Evolutionary conservation across 495 filamentous ascomycete species (phyloP).

Genomic region (Aspergillus mulundensis): DNA sequence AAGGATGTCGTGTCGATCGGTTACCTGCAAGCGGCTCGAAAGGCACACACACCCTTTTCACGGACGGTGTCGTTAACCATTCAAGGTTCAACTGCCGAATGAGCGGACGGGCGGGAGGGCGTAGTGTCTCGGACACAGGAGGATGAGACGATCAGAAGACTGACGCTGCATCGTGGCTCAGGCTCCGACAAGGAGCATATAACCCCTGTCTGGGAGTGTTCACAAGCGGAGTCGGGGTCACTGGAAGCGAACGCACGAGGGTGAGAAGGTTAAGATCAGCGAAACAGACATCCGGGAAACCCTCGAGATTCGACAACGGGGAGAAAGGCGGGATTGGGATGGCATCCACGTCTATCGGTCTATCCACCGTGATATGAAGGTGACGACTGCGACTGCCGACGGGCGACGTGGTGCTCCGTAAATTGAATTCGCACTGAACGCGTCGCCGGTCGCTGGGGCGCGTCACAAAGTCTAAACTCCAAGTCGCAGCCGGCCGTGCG

Average conservation of each 20-base stretch:
- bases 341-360: neutral
- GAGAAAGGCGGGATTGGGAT: neutral
- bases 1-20: conserved; percentile 2
- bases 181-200: neutral
- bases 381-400: neutral
- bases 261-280: conserved; percentile 4
- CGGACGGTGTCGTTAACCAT: neutral
- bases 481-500: neutral
- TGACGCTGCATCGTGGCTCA: conserved; percentile 3
- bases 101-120: neutral
- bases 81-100: conserved; percentile 8
- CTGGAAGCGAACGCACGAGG: neutral
- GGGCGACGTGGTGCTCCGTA: neutral
- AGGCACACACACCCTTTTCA: neutral
- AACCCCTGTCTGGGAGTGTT: conserved; percentile 1
- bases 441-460: neutral
- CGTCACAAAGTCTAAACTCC: no score
- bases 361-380: conserved; percentile 6
- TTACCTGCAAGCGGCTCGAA: conserved; percentile 10
- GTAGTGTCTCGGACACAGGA: neutral
- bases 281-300: neutral
- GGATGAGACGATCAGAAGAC: conserved; percentile 8
- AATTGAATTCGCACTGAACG: neutral
- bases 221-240: conserved; percentile 3
- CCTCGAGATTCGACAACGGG: neutral